phyloP scores from a whole-genome alignment of 768 basidiomycete genomes.

The Xerocomellus dryophilus region DNA sequence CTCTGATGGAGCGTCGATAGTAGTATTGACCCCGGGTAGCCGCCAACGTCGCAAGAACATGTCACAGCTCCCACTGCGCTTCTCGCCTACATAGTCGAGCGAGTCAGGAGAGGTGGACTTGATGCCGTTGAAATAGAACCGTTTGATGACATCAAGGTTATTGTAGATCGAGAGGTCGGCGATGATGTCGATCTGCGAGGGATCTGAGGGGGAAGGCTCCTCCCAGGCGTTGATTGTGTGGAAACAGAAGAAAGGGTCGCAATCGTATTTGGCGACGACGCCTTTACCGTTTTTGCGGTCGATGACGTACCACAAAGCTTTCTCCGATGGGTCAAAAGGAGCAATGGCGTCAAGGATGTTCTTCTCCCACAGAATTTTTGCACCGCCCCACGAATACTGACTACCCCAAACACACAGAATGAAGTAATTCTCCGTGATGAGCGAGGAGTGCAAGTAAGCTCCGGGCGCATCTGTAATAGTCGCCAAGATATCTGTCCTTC shows the following conservation, averaged over 20 bases:
- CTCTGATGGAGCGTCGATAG: constrained; percentile 12
- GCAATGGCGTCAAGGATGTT: constrained; percentile 35
- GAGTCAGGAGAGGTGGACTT: constrained; percentile 25
- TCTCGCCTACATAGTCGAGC: constrained; percentile 26
- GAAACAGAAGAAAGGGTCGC: constrained; percentile 39
- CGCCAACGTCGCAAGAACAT: constrained; percentile 32
- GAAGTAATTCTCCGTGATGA: constrained; percentile 37
- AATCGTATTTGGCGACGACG: constrained; percentile 37
- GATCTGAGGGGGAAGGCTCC: constrained; percentile 18
- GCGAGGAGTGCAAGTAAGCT: constrained; percentile 39
- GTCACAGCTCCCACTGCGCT: constrained; percentile 12
- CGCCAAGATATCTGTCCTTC: constrained; percentile 34
- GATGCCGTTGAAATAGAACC: constrained; percentile 31
- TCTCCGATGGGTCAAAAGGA: constrained; percentile 28
- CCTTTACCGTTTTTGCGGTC: constrained; percentile 37
- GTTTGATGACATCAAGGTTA: constrained; percentile 32
- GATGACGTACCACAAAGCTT: constrained; percentile 37
- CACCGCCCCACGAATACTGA: constrained; percentile 28
- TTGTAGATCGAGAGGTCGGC: constrained; percentile 37
- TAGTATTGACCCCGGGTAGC: constrained; percentile 25
- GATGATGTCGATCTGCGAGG: constrained; percentile 30
- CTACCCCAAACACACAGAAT: constrained; percentile 36
- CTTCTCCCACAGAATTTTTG: constrained; percentile 30
- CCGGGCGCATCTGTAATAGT: constrained; percentile 37
- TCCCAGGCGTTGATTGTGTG: constrained; percentile 42